Conservation (phyloP, 352 stramenopile genomes). For the Salisapilia sapeloensis region DNA sequence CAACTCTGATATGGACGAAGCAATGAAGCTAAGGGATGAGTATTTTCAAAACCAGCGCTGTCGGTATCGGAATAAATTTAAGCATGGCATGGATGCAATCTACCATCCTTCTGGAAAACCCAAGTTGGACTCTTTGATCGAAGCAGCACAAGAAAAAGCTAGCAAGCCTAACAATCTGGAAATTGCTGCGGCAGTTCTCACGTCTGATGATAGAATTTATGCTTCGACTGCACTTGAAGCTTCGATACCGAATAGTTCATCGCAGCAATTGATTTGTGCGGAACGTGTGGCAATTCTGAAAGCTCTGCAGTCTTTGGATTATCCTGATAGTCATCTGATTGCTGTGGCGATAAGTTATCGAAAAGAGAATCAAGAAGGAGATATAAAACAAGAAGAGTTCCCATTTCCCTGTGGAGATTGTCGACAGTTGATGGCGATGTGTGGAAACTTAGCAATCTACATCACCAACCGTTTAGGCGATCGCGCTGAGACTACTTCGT, state of each 20-base stretch:
- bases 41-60: constrained; percentile 11
- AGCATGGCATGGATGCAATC: constrained; percentile 16
- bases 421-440: constrained; percentile 46
- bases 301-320: constrained; percentile 8
- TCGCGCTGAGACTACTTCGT: constrained; percentile 34
- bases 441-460: constrained; percentile 60
- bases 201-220: constrained; percentile 19
- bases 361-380: constrained; percentile 35
- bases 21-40: constrained; percentile 3
- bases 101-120: constrained; percentile 10
- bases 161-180: constrained; percentile 11
- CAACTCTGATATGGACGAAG: background rate
- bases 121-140: constrained; percentile 31
- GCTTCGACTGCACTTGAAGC: constrained; percentile 19
- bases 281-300: constrained; percentile 39
- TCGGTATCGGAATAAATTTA: constrained; percentile 20
- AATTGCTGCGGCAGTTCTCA: constrained; percentile 37
- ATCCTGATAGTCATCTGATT: background rate
- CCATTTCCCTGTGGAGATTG: constrained; percentile 45
- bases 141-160: constrained; percentile 19
- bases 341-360: constrained; percentile 21
- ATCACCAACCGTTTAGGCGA: constrained; percentile 29
- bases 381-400: constrained; percentile 13
- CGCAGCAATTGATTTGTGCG: constrained; percentile 39
- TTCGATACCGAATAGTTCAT: constrained; percentile 11